Base-by-base conservation (phyloP, 768 basidiomycete genomes). In the Mycena indigotica region DNA sequence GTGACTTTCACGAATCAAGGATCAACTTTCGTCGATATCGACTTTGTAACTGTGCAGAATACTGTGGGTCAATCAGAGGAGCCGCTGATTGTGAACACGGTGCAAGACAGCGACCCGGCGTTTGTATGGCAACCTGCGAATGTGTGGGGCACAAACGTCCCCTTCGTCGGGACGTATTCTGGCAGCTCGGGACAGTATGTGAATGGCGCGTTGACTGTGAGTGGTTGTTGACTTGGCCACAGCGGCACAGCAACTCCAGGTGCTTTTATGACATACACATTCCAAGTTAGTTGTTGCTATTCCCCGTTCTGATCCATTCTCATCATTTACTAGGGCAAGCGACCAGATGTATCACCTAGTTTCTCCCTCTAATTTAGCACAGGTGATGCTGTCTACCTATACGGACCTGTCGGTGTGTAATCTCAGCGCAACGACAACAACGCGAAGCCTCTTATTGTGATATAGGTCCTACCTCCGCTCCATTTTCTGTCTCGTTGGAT, bases 361-460 rank as follows among this genome's bases (percentile, higher is more conserved):
- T n/a, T n/a, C n/a, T n/a, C n/a, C n/a, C n/a, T n/a, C n/a, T n/a
- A n/a, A n/a, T n/a, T n/a, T n/a, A n/a, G 21, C 8, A 25, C 55
- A 77, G 81, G 79, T 40, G 76, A 77, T 56, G 77, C 73, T 13
- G 72, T 83, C n/a, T 76, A 75, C 0, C 49, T 82, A 6, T 81
- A 76, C 50, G 78, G 81, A 17, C 70, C 80, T 10, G 70, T 76
- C 1, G 71, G 61, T 62, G 46, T 23, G 61, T 26, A 10, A n/a
- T 8, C 40, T 13, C 1, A 12, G 16, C n/a, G 5, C n/a, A 17
- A 19, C 17, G 23, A 28, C 5, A 15, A 19, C 28, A 17, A 4
- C 16, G 28, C 23, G n/a, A n/a, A n/a, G n/a, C 15, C 30, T 13
- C 15, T n/a, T 12, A 25, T 50, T n/a, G 17, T 12, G 25, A 21